A percentile compares a stretch with the other conserved stretches of the same genome.
Evolutionary conservation across 2,329 filamentous ascomycete genomes (phyloP).

Genomic region (Helminthosporium solani): DNA sequence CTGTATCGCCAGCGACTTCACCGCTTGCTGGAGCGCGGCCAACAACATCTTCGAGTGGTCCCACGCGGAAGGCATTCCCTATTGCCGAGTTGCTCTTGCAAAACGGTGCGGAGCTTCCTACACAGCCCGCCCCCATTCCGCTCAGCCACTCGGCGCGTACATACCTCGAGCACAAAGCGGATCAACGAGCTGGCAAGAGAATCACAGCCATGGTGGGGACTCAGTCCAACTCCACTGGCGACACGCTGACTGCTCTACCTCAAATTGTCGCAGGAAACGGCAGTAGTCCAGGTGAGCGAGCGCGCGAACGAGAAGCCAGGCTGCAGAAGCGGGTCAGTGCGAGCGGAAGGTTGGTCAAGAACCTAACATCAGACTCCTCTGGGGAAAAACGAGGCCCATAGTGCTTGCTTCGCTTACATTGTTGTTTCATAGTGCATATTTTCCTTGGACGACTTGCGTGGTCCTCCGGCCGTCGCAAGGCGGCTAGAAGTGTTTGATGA

Average conservation of each 20-base stretch:
- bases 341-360: slow-evolving; percentile 44
- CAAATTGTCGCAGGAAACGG: slow-evolving; percentile 47
- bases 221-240: slow-evolving; percentile 47
- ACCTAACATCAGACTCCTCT: slow-evolving; percentile 1
- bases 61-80: slow-evolving; percentile 64
- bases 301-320: slow-evolving; percentile 37
- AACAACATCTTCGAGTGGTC: slow-evolving; percentile 41
- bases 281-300: slow-evolving; percentile 42
- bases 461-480: slow-evolving; percentile 31
- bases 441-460: slow-evolving; percentile 34
- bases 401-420: slow-evolving; percentile 28
- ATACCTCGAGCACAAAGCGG: slow-evolving; percentile 79
- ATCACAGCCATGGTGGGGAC: slow-evolving; percentile 48
- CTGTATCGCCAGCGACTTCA: slow-evolving; percentile 46
- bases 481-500: slow-evolving; percentile 13
- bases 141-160: slow-evolving; percentile 76
- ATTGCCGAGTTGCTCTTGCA: slow-evolving; percentile 89
- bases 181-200: slow-evolving; percentile 45
- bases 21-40: slow-evolving; percentile 46
- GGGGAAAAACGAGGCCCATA: slow-evolving; percentile 41
- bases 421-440: slow-evolving; percentile 38
- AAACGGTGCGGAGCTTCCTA: slow-evolving; percentile 87
- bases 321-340: slow-evolving; percentile 45
- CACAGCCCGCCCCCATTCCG: slow-evolving; percentile 74
- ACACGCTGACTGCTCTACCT: slow-evolving; percentile 65